These are phyloP conservation scores for Aspergillus tanneri DNA, from an alignment of 2,329 filamentous ascomycete genomes.

Conservation along the genomic window DNA sequence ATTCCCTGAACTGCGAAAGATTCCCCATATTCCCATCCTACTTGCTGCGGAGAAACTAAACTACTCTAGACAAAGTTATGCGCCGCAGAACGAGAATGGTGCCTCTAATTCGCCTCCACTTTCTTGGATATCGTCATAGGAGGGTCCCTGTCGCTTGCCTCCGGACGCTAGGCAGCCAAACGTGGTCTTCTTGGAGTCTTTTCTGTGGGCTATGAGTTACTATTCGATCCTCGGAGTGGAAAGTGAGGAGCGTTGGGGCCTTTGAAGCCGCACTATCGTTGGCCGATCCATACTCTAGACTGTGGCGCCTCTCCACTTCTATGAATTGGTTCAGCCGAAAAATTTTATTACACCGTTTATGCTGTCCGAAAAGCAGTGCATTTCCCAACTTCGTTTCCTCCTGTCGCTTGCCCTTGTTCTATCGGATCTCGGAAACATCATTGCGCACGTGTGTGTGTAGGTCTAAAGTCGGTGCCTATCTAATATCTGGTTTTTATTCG, in stretches of 20 bases:
- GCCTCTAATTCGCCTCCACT: constrained; percentile 3
- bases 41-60: constrained; percentile 6
- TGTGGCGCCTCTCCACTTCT: constrained; percentile 13
- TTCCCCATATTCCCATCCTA: constrained; percentile 9
- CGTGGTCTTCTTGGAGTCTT: background rate
- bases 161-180: background rate
- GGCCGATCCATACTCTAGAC: constrained; percentile 11
- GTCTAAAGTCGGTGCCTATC: background rate
- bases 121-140: constrained; percentile 8
- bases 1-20: constrained; percentile 3
- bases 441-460: background rate
- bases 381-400: background rate
- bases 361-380: background rate
- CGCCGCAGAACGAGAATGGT: constrained; percentile 2
- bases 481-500: background rate
- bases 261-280: constrained; percentile 6
- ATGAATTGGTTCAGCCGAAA: constrained; percentile 11
- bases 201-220: constrained; percentile 2
- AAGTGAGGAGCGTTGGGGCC: background rate
- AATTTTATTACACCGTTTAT: constrained; percentile 10
- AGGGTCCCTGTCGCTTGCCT: constrained; percentile 2
- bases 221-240: background rate
- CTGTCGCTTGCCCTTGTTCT: background rate
- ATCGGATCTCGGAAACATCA: background rate
- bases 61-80: constrained; percentile 1